A percentile compares a stretch with the other conserved stretches of the same genome.
phyloP scores from a whole-genome alignment of 805 yeast species.

The Wickerhamiella lipophila region DNA sequence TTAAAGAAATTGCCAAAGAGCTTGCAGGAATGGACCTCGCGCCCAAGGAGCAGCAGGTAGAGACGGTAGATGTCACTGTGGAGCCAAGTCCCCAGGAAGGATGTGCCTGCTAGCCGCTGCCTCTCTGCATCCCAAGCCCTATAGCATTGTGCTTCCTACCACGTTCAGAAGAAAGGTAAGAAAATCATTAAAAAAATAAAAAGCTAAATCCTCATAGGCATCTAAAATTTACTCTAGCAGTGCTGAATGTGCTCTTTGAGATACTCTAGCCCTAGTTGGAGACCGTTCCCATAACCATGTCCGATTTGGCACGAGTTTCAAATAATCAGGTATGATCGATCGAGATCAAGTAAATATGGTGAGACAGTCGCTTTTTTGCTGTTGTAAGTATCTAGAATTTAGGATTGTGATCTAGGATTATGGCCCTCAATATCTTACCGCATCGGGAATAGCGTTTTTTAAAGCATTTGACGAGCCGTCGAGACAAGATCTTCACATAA shows the following conservation, averaged over 20 bases:
- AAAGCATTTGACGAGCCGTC: too few species aligned
- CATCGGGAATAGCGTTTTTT: too few species aligned
- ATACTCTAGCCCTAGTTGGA: background rate
- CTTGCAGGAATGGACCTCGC: constrained; percentile 64
- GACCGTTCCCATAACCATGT: background rate
- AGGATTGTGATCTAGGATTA: too few species aligned
- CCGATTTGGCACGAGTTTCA: background rate
- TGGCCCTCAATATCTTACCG: too few species aligned
- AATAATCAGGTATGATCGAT: background rate
- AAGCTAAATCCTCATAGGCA: background rate
- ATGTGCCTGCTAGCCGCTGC: background rate
- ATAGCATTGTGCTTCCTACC: too few species aligned
- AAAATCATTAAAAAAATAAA: too few species aligned
- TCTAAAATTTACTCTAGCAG: background rate
- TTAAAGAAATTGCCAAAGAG: constrained; percentile 80
- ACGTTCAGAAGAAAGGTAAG: too few species aligned
- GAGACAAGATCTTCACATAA: too few species aligned
- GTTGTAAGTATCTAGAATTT: too few species aligned
- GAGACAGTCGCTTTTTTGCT: background rate
- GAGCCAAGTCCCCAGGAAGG: constrained; percentile 12
- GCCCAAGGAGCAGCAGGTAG: constrained; percentile 17
- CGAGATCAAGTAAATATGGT: background rate
- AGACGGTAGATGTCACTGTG: constrained; percentile 24
- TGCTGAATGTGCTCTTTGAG: background rate
- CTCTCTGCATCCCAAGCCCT: too few species aligned